A percentile compares a stretch with the other conserved stretches of the same genome.
phyloP scores from a whole-genome alignment of 352 stramenopile species.

The Phytophthora pistaciae region DNA sequence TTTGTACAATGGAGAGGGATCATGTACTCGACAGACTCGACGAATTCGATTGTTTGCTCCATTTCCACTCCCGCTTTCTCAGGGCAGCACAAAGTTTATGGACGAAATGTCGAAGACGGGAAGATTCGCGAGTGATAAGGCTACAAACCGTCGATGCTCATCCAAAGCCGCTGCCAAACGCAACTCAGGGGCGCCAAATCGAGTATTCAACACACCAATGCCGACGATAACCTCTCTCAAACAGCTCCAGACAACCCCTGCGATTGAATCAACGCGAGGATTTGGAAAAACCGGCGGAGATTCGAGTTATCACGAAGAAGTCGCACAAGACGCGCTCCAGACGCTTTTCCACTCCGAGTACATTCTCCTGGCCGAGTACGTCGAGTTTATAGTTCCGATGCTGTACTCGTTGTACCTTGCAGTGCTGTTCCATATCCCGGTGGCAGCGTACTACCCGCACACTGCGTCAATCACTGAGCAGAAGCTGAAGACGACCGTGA shows the following conservation, averaged over 20 bases:
- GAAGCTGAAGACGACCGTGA: background rate
- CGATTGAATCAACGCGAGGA: background rate
- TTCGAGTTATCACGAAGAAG: background rate
- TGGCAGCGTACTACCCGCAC: slow-evolving; percentile 31
- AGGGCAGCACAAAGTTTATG: background rate
- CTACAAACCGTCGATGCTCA: slow-evolving; percentile 6
- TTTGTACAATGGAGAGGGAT: background rate
- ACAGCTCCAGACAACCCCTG: background rate
- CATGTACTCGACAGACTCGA: background rate
- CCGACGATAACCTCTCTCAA: background rate
- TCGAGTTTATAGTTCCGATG: slow-evolving; percentile 36
- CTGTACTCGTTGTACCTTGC: slow-evolving; percentile 25
- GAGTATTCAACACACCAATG: background rate
- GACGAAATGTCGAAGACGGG: background rate
- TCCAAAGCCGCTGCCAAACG: background rate
- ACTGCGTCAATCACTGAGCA: slow-evolving; percentile 5
- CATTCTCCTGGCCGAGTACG: slow-evolving; percentile 31
- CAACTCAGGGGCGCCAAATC: background rate
- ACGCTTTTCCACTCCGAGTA: slow-evolving; percentile 39
- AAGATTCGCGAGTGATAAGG: background rate
- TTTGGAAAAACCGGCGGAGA: no score
- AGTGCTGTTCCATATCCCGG: slow-evolving; percentile 25
- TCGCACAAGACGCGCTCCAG: background rate
- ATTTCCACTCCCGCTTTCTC: background rate
- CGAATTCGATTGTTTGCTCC: background rate